Percentiles rank a stretch among this genome's conserved stretches.
Conservation (phyloP, 306 rosid species). For the Dryas drummondii region DNA sequence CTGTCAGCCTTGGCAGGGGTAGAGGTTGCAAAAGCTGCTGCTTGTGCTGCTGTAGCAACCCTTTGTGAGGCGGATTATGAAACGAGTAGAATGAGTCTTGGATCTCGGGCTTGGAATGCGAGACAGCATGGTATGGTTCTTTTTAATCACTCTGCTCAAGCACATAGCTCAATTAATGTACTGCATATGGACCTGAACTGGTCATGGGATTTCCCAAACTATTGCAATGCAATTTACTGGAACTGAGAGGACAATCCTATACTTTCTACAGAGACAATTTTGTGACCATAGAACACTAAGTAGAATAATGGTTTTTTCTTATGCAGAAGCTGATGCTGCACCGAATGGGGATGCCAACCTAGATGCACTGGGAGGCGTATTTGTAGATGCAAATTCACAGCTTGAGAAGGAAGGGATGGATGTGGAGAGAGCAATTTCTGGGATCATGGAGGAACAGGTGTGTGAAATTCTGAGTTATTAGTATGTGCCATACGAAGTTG, state of each 20-base stretch:
- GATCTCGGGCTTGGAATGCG: constrained; percentile 33
- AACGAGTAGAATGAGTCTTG: constrained; percentile 37
- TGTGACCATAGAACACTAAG: no score
- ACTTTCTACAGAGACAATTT: no score
- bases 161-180: no score
- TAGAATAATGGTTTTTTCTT: no score
- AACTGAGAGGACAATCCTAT: no score
- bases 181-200: no score
- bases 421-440: constrained; percentile 64
- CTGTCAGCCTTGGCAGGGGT: constrained; percentile 83
- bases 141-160: no score
- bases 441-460: constrained; percentile 34
- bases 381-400: constrained; percentile 52
- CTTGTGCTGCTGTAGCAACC: constrained; percentile 67
- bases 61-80: constrained; percentile 48
- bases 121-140: constrained; percentile 16
- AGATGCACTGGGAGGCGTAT: constrained; percentile 38
- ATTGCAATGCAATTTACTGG: no score
- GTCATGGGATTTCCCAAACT: no score
- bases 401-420: constrained; percentile 63
- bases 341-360: constrained; percentile 37
- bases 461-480: no score
- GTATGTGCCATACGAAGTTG: no score
- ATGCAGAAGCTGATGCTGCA: constrained; percentile 35
- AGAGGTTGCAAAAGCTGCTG: constrained; percentile 72